These are phyloP conservation scores for Sanghuangporus sanghuang DNA, from an alignment of 1,284 basidiomycete species.

Conservation along the genomic window DNA sequence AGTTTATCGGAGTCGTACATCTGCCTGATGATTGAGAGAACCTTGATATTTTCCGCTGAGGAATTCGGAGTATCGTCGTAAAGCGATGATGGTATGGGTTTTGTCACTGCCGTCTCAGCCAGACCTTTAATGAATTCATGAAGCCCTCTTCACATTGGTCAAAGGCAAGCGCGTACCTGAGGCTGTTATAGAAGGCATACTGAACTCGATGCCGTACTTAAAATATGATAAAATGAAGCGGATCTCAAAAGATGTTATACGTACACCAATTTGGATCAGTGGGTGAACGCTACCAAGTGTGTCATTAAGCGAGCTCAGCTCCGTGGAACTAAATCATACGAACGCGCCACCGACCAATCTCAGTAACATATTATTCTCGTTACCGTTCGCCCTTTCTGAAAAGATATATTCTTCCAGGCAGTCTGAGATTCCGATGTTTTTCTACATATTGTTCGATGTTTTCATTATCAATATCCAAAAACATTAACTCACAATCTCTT, in stretches of 20 bases:
- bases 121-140: conserved; percentile 33
- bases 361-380: conserved; percentile 47
- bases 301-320: not conserved
- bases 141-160: not conserved
- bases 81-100: conserved; percentile 29
- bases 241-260: conserved; percentile 20
- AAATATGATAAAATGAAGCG: not conserved
- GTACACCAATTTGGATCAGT: conserved; percentile 59
- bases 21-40: conserved; percentile 47
- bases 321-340: conserved; percentile 23
- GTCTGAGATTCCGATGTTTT: conserved; percentile 34
- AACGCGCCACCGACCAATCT: conserved; percentile 53
- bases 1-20: conserved; percentile 50
- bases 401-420: conserved; percentile 54
- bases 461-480: not conserved
- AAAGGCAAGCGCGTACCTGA: conserved; percentile 32
- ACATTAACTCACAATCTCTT: conserved; percentile 30
- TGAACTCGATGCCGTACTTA: conserved; percentile 59
- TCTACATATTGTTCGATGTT: not conserved
- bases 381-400: conserved; percentile 40
- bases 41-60: conserved; percentile 29
- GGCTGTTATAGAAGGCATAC: conserved; percentile 47
- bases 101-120: conserved; percentile 49
- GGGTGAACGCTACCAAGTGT: conserved; percentile 45
- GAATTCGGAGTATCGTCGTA: conserved; percentile 24